Evolutionary conservation across 1,284 basidiomycete genomes (phyloP).

Genomic region (Irpex lacteus): DNA sequence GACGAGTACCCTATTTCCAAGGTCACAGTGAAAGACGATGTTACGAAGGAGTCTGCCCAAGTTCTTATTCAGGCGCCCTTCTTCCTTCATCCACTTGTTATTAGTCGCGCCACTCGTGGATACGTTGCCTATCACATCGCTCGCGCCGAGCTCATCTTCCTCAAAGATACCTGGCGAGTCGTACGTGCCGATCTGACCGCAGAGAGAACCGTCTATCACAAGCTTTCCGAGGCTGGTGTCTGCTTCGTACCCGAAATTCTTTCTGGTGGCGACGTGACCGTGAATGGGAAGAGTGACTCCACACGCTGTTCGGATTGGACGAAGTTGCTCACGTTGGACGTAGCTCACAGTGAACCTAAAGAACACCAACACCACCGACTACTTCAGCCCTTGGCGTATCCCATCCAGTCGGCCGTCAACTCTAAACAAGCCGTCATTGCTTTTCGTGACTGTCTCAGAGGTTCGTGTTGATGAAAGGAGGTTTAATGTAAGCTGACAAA

Average conservation of each 20-base stretch:
- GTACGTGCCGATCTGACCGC: not conserved
- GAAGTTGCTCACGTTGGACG: not conserved
- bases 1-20: not conserved
- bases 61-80: conserved; percentile 3
- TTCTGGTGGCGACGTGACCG: conserved; percentile 1
- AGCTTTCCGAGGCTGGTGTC: not conserved
- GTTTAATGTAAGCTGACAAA: not conserved
- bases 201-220: not conserved
- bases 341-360: not conserved
- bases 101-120: conserved; percentile 3
- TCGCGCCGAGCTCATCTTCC: not conserved
- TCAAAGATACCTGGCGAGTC: conserved; percentile 8
- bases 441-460: not conserved
- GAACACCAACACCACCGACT: not conserved
- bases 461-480: not conserved
- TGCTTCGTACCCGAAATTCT: not conserved
- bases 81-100: not conserved
- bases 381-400: conserved; percentile 6
- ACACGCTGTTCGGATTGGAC: not conserved
- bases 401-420: not conserved
- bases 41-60: not conserved
- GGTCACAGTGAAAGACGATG: not conserved
- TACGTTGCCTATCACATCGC: conserved; percentile 4
- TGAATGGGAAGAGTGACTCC: not conserved
- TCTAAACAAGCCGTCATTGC: not conserved